Conservation (phyloP, 2,329 filamentous ascomycete species). For the Penicillium nordicum region DNA sequence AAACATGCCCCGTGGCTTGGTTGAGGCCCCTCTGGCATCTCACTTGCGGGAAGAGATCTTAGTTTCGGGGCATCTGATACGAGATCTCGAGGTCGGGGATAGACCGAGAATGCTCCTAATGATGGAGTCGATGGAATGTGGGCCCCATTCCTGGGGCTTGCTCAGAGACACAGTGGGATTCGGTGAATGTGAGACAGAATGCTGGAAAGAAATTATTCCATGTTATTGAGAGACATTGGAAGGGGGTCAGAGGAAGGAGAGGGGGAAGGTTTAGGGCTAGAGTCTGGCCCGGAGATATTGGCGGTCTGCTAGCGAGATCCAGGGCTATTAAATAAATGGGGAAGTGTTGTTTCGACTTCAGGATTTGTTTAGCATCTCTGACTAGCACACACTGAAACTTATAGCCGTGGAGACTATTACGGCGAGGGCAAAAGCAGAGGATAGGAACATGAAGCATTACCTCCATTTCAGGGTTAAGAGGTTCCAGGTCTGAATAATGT, state of each 20-base stretch:
- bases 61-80: neutral
- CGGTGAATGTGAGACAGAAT: neutral
- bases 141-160: constrained; percentile 16
- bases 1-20: constrained; percentile 1
- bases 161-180: constrained; percentile 5
- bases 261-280: neutral
- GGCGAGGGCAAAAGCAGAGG: neutral
- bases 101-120: constrained; percentile 13
- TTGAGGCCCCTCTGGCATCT: neutral
- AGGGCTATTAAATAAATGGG: neutral
- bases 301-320: neutral
- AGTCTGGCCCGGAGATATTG: neutral
- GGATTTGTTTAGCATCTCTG: neutral
- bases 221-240: constrained; percentile 6
- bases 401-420: neutral
- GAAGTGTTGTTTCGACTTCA: neutral
- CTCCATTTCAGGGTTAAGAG: neutral
- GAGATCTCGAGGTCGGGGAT: neutral
- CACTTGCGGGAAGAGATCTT: neutral
- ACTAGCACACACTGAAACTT: neutral
- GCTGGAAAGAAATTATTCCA: neutral
- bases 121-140: constrained; percentile 19
- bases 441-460: neutral
- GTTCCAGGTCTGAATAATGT: neutral
- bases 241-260: neutral